phyloP scores from a whole-genome alignment of 2,329 filamentous ascomycete species.

The Zasmidium cellare region DNA sequence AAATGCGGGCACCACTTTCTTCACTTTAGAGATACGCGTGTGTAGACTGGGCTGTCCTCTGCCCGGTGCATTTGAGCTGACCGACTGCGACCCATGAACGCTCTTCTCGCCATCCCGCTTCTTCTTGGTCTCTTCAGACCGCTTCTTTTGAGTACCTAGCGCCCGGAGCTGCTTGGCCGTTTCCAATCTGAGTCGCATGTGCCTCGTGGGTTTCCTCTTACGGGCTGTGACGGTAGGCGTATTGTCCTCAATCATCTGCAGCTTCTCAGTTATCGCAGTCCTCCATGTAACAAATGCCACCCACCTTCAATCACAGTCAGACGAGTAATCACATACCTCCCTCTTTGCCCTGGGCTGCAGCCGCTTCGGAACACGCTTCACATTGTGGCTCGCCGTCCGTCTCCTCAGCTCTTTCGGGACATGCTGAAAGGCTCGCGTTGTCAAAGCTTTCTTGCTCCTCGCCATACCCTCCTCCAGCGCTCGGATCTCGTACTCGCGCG shows the following conservation, averaged over 20 bases:
- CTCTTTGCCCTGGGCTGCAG: conserved; percentile 67
- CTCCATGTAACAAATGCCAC: conserved; percentile 5
- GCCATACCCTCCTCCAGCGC: conserved; percentile 81
- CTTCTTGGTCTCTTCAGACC: background rate
- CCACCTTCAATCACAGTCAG: conserved; percentile 16
- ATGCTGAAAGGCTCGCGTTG: conserved; percentile 81
- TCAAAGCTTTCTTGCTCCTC: conserved; percentile 63
- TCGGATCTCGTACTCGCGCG: conserved; percentile 85
- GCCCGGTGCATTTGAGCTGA: background rate
- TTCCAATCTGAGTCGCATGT: conserved; percentile 66
- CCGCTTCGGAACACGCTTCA: conserved; percentile 80
- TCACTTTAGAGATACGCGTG: conserved; percentile 65
- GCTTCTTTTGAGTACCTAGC: conserved; percentile 52
- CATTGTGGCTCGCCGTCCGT: conserved; percentile 92
- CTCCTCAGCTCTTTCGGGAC: conserved; percentile 82
- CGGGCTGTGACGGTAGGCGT: conserved; percentile 74
- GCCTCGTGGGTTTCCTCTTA: conserved; percentile 58
- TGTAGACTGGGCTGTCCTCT: too few species aligned
- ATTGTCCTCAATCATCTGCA: conserved; percentile 84
- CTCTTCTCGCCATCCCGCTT: background rate
- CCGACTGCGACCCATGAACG: too few species aligned
- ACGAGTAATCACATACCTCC: conserved; percentile 43
- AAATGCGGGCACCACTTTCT: conserved; percentile 68
- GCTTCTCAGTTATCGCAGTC: conserved; percentile 17
- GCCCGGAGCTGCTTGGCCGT: conserved; percentile 70